Percentiles rank a stretch among this genome's conserved stretches.
Conservation (phyloP, 306 rosid genomes). For the Cucumis hystrix region DNA sequence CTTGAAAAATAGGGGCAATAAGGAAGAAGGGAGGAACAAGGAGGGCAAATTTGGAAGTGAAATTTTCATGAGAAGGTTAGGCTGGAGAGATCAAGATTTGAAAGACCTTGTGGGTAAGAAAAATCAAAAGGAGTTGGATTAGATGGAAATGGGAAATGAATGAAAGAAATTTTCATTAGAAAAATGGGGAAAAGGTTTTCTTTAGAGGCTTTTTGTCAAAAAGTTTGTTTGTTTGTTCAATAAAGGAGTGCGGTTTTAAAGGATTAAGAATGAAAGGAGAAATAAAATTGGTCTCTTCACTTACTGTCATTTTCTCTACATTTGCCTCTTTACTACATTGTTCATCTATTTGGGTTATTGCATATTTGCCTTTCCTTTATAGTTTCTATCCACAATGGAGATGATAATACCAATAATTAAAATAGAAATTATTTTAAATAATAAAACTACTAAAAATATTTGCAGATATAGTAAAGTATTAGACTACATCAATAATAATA, state of each 20-base stretch:
- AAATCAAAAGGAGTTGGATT: neutral
- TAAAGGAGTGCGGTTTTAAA: neutral
- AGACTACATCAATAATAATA: too few species aligned
- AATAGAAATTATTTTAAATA: too few species aligned
- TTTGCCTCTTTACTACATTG: too few species aligned
- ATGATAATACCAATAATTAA: too few species aligned
- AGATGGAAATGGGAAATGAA: neutral
- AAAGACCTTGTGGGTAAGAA: constrained; percentile 2
- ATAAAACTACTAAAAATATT: too few species aligned
- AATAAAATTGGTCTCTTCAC: too few species aligned
- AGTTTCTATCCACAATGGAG: too few species aligned
- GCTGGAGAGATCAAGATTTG: neutral
- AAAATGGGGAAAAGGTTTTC: too few species aligned
- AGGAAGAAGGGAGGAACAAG: neutral
- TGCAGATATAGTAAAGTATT: too few species aligned
- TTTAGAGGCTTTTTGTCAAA: neutral
- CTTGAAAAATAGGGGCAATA: neutral
- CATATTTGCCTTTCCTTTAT: too few species aligned
- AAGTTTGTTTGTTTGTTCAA: neutral
- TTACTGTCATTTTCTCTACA: too few species aligned
- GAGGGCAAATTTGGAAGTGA: neutral
- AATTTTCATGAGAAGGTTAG: neutral
- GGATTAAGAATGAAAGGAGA: neutral
- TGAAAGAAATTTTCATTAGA: neutral
- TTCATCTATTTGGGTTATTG: too few species aligned